Evolutionary conservation across 2,329 filamentous ascomycete genomes (phyloP), one percentile per base, ranked within the genome.

Genomic region (Fusarium coffeatum): DNA sequence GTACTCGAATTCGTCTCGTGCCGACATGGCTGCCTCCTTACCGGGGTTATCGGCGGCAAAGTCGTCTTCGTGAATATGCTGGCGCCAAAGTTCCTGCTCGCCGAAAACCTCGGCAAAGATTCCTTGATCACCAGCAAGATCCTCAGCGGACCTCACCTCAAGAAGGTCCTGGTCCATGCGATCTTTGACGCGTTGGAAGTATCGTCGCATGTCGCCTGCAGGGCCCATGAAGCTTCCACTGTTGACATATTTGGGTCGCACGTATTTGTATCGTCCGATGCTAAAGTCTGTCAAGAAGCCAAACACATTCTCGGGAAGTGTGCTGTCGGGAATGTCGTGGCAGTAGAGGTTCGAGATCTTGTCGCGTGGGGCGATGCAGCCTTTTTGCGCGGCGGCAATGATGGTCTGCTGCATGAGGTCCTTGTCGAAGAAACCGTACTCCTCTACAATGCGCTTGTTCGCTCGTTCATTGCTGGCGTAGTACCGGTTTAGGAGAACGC

Each of bases 91-190:
- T 30, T 75, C 69, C 47, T 75, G 73, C 45, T 78, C 76, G 4
- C 76, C 76, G 47, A 78, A 76, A 0, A 79, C 67, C 48, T 78
- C 72, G n/a, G 72, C 76, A 23, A 78, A 74, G 16, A 79, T 66
- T 13, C 76, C 76, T 50, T 79, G 77, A 32, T 79, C 77, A 20
- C 77, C 76, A 13, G 65, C 69, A 2, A 79, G 64, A 9, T 70
- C 50, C 7, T 59, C 47, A 4, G 53, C 56, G 2, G 64, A 62
- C 8, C 34, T 27, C 10, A 74, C 45, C 41, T 71, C 67, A 3
- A 58, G n/a, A 2, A 72, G 55, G 25, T 67, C 69, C 49, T 66
- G 61, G 12, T 74, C 69, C 60, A 79, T 73, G 37, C 68, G 75
- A 15, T 75, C 72, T 45, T 74, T 72, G 22, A 68, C 73, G 4